A percentile compares a stretch with the other conserved stretches of the same genome.
These are phyloP conservation scores for Phellopilus nigrolimitatus DNA, from an alignment of 1,284 basidiomycete genomes.

Conservation along the genomic window DNA sequence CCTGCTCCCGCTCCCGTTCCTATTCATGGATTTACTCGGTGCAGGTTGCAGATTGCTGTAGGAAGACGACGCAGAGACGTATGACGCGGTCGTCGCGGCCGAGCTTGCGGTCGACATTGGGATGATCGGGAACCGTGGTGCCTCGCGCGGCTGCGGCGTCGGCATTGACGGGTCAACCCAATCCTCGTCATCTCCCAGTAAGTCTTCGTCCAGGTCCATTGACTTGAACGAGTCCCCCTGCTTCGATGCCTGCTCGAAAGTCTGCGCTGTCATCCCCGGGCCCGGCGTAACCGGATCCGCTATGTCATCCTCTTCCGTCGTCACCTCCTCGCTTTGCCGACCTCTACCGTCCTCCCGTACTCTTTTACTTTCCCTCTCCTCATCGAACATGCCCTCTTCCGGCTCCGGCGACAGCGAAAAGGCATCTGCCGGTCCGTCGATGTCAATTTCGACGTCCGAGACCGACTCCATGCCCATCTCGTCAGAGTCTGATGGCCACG, in stretches of 20 bases:
- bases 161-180: slow-evolving; percentile 49
- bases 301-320: slow-evolving; percentile 65
- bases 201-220: slow-evolving; percentile 29
- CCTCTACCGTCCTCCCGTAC: slow-evolving; percentile 9
- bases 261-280: slow-evolving; percentile 35
- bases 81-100: slow-evolving; percentile 18
- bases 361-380: slow-evolving; percentile 34
- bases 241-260: slow-evolving; percentile 21
- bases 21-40: not conserved
- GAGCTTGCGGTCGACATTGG: slow-evolving; percentile 12
- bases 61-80: slow-evolving; percentile 17
- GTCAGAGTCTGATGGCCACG: slow-evolving; percentile 72
- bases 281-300: slow-evolving; percentile 58
- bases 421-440: slow-evolving; percentile 42
- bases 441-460: slow-evolving; percentile 65
- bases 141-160: slow-evolving; percentile 28
- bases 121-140: slow-evolving; percentile 24
- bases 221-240: slow-evolving; percentile 27
- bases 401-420: slow-evolving; percentile 38
- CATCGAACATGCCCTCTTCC: slow-evolving; percentile 30
- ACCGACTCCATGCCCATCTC: slow-evolving; percentile 78
- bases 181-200: slow-evolving; percentile 59
- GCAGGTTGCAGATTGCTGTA: slow-evolving; percentile 11
- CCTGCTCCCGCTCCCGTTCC: slow-evolving; percentile 10
- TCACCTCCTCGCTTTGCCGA: slow-evolving; percentile 35